Conservation (phyloP, 345 rosid genomes). For the Microthlaspi erraticum region DNA sequence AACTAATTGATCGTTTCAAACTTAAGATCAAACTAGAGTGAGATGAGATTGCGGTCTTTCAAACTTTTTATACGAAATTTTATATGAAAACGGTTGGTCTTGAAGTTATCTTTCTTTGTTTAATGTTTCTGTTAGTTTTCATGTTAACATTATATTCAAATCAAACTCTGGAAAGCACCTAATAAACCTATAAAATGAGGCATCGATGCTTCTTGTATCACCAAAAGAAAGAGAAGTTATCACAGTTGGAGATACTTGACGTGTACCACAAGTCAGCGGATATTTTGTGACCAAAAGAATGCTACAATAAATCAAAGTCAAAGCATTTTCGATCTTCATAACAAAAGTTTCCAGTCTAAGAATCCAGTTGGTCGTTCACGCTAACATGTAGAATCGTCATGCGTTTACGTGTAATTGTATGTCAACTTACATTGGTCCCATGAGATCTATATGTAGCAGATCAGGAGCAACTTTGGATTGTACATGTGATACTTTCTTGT, state of each 20-base stretch:
- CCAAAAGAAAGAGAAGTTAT: not conserved
- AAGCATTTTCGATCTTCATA: not conserved
- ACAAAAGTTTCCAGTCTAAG: not conserved
- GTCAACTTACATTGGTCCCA: too few species aligned
- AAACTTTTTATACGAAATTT: not conserved
- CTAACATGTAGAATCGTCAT: not conserved
- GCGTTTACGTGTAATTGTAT: too few species aligned
- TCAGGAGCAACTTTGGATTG: too few species aligned
- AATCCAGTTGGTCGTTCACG: not conserved
- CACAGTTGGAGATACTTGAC: slow-evolving; percentile 24
- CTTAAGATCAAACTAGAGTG: not conserved
- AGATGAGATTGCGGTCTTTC: not conserved
- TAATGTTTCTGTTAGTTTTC: not conserved
- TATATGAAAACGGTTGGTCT: not conserved
- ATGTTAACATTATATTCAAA: not conserved
- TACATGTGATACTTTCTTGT: too few species aligned
- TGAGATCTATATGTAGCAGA: too few species aligned
- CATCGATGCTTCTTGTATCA: slow-evolving; percentile 17
- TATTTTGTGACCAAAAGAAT: not conserved
- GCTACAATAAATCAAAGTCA: not conserved
- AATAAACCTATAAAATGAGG: slow-evolving; percentile 6
- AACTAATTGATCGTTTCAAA: too few species aligned
- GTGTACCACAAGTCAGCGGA: not conserved
- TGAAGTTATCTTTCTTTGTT: too few species aligned
- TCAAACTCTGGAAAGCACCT: not conserved